Evolutionary conservation across 2,329 filamentous ascomycete species (phyloP).

Genomic region (Fusarium marasasianum): DNA sequence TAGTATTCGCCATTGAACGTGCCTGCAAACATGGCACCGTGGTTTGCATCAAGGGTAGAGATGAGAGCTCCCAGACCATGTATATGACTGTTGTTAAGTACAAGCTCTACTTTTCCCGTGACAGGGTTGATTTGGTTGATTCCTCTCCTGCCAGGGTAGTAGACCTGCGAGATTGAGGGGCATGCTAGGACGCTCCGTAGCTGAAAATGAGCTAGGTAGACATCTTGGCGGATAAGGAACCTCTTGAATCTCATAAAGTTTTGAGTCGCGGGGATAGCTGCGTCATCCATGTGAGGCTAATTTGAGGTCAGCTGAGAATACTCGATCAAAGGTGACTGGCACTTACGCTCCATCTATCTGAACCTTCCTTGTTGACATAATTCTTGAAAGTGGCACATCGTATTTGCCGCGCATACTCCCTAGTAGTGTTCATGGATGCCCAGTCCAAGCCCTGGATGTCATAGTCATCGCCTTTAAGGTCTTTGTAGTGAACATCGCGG

Average conservation of each 20-base stretch:
- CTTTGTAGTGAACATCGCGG: conserved; percentile 49
- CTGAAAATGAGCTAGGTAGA: conserved; percentile 72
- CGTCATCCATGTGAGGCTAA: conserved; percentile 34
- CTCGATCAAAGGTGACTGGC: neutral
- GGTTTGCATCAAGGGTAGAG: conserved; percentile 61
- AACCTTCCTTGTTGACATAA: conserved; percentile 62
- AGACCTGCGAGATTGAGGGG: conserved; percentile 63
- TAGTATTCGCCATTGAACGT: conserved; percentile 67
- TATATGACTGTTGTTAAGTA: conserved; percentile 55
- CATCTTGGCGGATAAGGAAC: conserved; percentile 64
- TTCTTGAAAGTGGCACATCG: conserved; percentile 64
- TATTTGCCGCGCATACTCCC: conserved; percentile 58
- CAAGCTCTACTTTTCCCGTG: conserved; percentile 55
- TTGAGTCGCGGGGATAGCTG: conserved; percentile 50
- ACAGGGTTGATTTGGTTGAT: conserved; percentile 64
- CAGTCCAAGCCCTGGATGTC: conserved; percentile 71
- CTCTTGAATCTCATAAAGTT: conserved; percentile 67
- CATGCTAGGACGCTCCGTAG: conserved; percentile 70
- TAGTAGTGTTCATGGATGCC: conserved; percentile 61
- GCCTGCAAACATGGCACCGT: conserved; percentile 67
- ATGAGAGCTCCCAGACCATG: conserved; percentile 52
- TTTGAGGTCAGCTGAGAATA: conserved; percentile 8
- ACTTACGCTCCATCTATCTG: conserved; percentile 61
- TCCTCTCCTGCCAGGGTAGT: conserved; percentile 62
- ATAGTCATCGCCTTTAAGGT: conserved; percentile 64